Evolutionary conservation across 2,329 filamentous ascomycete genomes (phyloP), one percentile per base, ranked within the genome.

Genomic region (Polychaeton citri): DNA sequence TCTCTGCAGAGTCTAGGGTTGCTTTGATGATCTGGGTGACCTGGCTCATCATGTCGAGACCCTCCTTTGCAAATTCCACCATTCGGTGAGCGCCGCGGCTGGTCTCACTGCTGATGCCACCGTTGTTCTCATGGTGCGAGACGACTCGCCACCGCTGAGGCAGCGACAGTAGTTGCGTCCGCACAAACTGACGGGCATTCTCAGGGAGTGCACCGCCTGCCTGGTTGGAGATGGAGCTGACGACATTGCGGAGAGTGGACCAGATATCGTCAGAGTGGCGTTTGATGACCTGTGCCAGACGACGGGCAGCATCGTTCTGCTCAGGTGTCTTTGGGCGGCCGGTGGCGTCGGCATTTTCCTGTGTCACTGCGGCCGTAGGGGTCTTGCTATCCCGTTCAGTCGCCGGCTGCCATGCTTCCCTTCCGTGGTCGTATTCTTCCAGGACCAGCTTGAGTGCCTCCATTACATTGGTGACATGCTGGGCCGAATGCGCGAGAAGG

Each of bases 31-130:
- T 83, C 4, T 79, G 76, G 28, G 79, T 90, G 34, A 98, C 85
- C 56, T 95, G 86, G 1, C 76, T 73, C 70, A 96, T 86, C 80
- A 96, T 94, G 48, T 95, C 86, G 10, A 96, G 66, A 0, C 87
- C 85, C 55, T 96, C 88, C 50, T 81, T 81, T 5, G 88, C 88
- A 35, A 96, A 74, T 1, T 90, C 76, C 9, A 96, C 64, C 38
- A 92, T 86, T 28, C 81, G 72, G 47, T 86, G 79, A 0, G 84
- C 86, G 35, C 64, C 65, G 6, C 66, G 59, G 8, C 67, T 68
- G 13, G 69, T 68, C 30, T 69, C 66, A 19, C 52, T 54, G 10
- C 13, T 32, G 18, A 19, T 19, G 10, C 10, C 18, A 13, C 21
- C 21, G 17, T 32, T 32, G 12, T 49, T 53, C n/a, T 40, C 44